Conservation (phyloP, 169 alveolate species). For the Plasmodium cynomolgi region DNA sequence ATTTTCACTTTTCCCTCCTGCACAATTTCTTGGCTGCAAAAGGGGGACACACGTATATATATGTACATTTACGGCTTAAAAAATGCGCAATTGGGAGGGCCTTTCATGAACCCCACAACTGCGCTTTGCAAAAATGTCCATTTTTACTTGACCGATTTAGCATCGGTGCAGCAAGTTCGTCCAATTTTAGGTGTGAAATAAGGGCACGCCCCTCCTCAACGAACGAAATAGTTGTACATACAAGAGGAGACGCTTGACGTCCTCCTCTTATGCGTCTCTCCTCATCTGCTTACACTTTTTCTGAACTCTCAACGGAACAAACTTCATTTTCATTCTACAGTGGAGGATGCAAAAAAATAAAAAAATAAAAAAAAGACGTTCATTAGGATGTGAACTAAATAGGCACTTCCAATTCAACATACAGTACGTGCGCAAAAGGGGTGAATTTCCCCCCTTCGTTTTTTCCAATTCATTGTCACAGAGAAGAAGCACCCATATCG, state of each 20-base stretch:
- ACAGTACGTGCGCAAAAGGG: neutral
- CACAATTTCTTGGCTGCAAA: conserved; percentile 54
- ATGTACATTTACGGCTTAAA: neutral
- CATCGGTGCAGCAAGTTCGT: neutral
- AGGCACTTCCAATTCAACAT: neutral
- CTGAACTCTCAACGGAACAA: conserved; percentile 67
- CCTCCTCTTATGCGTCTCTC: neutral
- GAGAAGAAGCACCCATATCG: neutral
- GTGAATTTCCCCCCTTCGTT: neutral
- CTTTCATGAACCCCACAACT: neutral
- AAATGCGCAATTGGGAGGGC: neutral
- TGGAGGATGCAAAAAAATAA: neutral
- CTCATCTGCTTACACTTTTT: conserved; percentile 53
- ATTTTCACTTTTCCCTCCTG: conserved; percentile 67
- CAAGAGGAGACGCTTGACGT: neutral
- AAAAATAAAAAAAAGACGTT: conserved; percentile 7
- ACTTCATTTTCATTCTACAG: conserved; percentile 46
- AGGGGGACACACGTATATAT: neutral
- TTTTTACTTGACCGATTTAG: neutral
- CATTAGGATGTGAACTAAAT: neutral
- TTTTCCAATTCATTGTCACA: neutral
- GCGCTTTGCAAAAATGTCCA: neutral
- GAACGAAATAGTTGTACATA: neutral
- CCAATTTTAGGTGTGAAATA: neutral
- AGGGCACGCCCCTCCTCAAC: neutral